phyloP scores from a whole-genome alignment of 192 early-diverging fungal species.

The Coemansia sp. region DNA sequence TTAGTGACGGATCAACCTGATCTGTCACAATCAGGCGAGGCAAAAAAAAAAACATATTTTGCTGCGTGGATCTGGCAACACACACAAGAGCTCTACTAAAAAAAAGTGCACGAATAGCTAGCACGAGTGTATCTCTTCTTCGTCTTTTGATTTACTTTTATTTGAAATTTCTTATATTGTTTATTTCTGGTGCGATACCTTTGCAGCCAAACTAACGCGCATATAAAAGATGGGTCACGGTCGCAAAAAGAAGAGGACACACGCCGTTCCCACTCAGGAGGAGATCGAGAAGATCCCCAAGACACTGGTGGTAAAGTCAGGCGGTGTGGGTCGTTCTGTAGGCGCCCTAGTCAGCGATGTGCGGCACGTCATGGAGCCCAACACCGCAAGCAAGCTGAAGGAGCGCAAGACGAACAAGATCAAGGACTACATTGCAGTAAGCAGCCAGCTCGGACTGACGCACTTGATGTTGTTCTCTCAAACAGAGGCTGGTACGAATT shows the following conservation, averaged over 20 bases:
- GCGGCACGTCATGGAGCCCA: conserved; percentile 90
- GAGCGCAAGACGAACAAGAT: conserved; percentile 92
- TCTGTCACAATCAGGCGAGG: neutral
- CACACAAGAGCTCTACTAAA: neutral
- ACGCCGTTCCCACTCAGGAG: conserved; percentile 57
- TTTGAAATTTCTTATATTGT: neutral
- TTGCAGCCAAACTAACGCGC: neutral
- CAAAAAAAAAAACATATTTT: conserved; percentile 7
- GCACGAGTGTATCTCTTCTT: neutral
- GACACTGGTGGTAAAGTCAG: conserved; percentile 93
- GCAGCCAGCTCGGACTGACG: conserved; percentile 81
- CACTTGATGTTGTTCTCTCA: conserved; percentile 90
- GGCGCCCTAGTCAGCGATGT: conserved; percentile 80
- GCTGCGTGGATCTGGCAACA: neutral
- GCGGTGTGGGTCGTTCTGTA: conserved; percentile 77
- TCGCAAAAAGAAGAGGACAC: conserved; percentile 53
- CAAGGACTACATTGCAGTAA: conserved; percentile 90
- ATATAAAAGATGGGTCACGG: conserved; percentile 38
- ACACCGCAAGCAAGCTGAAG: conserved; percentile 86
- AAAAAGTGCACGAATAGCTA: too few species aligned
- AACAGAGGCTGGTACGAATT: conserved; percentile 78
- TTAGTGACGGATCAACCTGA: conserved; percentile 16
- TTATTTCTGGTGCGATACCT: neutral
- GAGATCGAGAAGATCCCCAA: conserved; percentile 67
- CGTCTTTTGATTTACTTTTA: conserved; percentile 6